Percentiles rank a stretch among this genome's conserved stretches.
Evolutionary conservation across 2,329 filamentous ascomycete species (phyloP).

Genomic region (Pestalotiopsis fici): DNA sequence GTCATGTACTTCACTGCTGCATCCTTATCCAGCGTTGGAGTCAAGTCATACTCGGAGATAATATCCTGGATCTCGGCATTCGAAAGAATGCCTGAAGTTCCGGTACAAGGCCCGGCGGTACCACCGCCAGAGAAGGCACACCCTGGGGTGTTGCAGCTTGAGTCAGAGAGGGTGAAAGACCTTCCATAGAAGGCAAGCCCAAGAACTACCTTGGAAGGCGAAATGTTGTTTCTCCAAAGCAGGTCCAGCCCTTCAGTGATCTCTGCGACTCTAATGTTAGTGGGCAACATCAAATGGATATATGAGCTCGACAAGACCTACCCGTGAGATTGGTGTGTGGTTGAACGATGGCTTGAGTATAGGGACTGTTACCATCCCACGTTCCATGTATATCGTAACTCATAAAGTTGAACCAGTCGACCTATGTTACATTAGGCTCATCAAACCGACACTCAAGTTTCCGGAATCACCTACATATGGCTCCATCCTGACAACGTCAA

Average conservation of each 20-base stretch:
- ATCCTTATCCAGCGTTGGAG: slow-evolving; percentile 15
- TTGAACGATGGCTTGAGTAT: not conserved
- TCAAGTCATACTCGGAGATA: slow-evolving; percentile 9
- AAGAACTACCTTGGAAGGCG: slow-evolving; percentile 39
- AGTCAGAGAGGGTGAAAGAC: slow-evolving; percentile 17
- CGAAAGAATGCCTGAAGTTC: slow-evolving; percentile 19
- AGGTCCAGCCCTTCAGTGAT: slow-evolving; percentile 33
- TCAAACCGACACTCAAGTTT: not conserved
- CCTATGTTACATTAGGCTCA: not conserved
- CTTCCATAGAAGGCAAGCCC: slow-evolving; percentile 45
- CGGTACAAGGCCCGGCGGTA: slow-evolving; percentile 19
- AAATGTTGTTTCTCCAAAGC: slow-evolving; percentile 43
- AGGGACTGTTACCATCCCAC: slow-evolving; percentile 34
- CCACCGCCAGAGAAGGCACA: slow-evolving; percentile 24
- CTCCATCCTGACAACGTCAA: slow-evolving; percentile 21
- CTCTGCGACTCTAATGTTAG: no score
- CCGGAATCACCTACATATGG: not conserved
- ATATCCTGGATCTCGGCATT: slow-evolving; percentile 25
- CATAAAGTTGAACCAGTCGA: slow-evolving; percentile 26
- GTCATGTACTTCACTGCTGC: slow-evolving; percentile 28
- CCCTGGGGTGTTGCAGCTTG: slow-evolving; percentile 17
- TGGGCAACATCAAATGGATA: no score
- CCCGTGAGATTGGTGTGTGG: slow-evolving; percentile 46
- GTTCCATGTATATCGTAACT: slow-evolving; percentile 42
- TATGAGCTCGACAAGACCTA: slow-evolving; percentile 29